phyloP scores from a whole-genome alignment of 495 filamentous ascomycete species.

The Clavariopsis aquatica region DNA sequence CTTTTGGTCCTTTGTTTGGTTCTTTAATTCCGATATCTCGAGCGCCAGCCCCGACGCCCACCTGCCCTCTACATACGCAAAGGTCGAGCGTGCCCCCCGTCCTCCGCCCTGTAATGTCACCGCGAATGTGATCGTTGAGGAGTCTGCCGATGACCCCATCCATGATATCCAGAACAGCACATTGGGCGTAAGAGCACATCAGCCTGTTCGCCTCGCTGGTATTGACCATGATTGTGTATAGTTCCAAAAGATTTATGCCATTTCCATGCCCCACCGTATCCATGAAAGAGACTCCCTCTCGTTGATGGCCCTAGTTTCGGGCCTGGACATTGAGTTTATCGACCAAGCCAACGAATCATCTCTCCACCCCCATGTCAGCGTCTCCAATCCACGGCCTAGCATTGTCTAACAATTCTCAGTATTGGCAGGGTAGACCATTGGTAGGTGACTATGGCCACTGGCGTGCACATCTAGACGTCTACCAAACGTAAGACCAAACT shows the following conservation, averaged over 20 bases:
- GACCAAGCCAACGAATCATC: constrained; percentile 25
- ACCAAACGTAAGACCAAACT: constrained; percentile 4
- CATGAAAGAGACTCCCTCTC: constrained; percentile 21
- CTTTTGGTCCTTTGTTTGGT: constrained; percentile 11
- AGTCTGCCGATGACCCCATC: constrained; percentile 20
- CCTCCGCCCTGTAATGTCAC: not conserved
- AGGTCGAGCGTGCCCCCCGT: not conserved
- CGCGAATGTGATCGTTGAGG: constrained; percentile 1
- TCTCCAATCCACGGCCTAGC: not conserved
- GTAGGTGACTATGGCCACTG: constrained; percentile 14
- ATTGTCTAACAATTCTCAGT: not conserved
- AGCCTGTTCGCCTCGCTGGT: not conserved
- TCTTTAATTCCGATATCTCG: not conserved
- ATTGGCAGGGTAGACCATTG: not conserved
- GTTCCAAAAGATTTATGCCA: constrained; percentile 31
- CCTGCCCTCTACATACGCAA: not conserved
- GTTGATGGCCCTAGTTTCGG: constrained; percentile 13
- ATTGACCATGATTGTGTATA: not conserved
- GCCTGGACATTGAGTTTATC: constrained; percentile 18
- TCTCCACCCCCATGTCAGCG: not conserved
- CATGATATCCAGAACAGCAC: constrained; percentile 22
- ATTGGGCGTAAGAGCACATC: constrained; percentile 13
- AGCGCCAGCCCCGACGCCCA: not conserved
- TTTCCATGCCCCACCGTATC: constrained; percentile 25
- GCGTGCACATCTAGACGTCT: constrained; percentile 27